Base-by-base conservation (phyloP, 2,329 filamentous ascomycete species). In the Rugonectria rugulosa region DNA sequence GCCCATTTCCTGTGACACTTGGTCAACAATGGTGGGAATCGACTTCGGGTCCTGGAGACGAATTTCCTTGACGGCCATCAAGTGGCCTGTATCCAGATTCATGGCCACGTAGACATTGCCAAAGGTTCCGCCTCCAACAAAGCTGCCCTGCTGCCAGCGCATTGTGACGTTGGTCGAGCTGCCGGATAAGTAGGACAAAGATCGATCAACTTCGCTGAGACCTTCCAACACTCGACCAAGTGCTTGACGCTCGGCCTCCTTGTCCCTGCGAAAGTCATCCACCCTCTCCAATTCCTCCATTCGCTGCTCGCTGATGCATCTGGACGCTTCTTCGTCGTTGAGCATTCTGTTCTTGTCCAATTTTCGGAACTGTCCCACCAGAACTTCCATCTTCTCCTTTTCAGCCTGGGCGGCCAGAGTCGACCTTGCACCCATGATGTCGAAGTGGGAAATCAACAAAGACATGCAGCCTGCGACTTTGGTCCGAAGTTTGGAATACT, bases 51-150 rank as follows among this genome's bases (percentile, higher is more conserved):
- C 95, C 75, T 98, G 95, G 23, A 99, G 82, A 58, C 95, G 89
- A 65, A 99, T 99, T 75, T 99, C 95, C 76, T 99, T 99, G 64
- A 99, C 95, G 3, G 95, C 95, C 94, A 99, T 98, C 58, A 98
- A 77, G 70, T 96, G 92, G 54, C 94, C 94, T 21, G 92, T 94
- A 76, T 99, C 96, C 47, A 99, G 81, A 70, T 99, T 97, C 84
- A 98, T 96, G 27, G 93, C 95, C 27, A 92, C 92, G 69, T 99
- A 99, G 10, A 99, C 95, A 48, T 93, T 97, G 59, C 95, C 95
- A 75, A 99, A 99, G 0, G 94, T 97, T 63, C 95, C 95, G 47
- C 95, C 94, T 45, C 95, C 95, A 37, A 99, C 92, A 70, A 96
- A 99, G 67, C 96, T 92, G n/a, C 95, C 95, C 79, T 97, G 95